A percentile compares a stretch with the other conserved stretches of the same genome.
Conservation (phyloP, 1,284 basidiomycete species). For the Naganishia cerealis region DNA sequence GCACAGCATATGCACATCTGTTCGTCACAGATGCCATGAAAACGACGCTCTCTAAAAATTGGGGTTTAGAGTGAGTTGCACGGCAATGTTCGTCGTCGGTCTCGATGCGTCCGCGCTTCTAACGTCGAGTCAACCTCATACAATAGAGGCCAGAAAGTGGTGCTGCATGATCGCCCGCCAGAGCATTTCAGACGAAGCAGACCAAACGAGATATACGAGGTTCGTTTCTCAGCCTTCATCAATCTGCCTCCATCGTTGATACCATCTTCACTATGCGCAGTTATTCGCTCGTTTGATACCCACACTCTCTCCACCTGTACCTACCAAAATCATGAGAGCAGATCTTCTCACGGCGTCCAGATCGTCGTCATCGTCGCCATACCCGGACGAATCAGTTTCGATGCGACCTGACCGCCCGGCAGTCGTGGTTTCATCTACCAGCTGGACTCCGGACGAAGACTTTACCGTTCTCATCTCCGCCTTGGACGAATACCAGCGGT, state of each 20-base stretch:
- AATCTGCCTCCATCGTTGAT: background rate
- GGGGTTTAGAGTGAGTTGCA: constrained; percentile 70
- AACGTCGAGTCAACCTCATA: background rate
- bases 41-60: constrained; percentile 67
- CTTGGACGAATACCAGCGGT: constrained; percentile 60
- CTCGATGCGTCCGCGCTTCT: background rate
- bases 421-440: constrained; percentile 85
- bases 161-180: constrained; percentile 86
- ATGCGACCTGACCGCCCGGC: constrained; percentile 68
- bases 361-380: constrained; percentile 63
- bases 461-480: constrained; percentile 79
- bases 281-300: constrained; percentile 62
- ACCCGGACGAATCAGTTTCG: constrained; percentile 40
- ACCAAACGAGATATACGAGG: constrained; percentile 71
- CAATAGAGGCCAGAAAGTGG: constrained; percentile 69
- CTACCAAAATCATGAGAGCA: constrained; percentile 49
- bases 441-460: constrained; percentile 97
- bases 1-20: constrained; percentile 78
- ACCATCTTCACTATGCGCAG: constrained; percentile 55
- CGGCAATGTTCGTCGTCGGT: background rate
- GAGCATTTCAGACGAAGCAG: constrained; percentile 71
- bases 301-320: constrained; percentile 41
- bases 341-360: constrained; percentile 49
- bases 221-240: constrained; percentile 45
- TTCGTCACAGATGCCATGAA: constrained; percentile 92